Conservation (phyloP, 176 grass and related monocot genomes). For the Carex parvula region DNA sequence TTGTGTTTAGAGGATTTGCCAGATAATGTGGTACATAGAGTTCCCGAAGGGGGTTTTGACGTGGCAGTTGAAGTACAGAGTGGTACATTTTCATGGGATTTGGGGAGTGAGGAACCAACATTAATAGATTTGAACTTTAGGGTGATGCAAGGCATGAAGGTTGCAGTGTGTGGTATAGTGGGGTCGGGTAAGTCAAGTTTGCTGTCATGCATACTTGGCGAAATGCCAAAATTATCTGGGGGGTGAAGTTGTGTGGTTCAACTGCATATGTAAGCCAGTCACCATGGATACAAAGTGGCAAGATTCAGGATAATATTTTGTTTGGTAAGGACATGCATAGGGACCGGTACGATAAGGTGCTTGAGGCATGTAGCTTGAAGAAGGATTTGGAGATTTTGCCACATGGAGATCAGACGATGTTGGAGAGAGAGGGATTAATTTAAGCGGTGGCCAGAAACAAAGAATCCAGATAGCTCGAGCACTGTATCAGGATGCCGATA, state of each 20-base stretch:
- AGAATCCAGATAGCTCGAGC: conserved; percentile 65
- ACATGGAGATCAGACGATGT: conserved; percentile 54
- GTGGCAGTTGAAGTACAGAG: conserved; percentile 37
- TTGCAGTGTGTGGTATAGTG: conserved; percentile 66
- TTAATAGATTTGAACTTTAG: conserved; percentile 49
- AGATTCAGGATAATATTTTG: conserved; percentile 52
- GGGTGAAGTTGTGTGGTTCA: conserved; percentile 42
- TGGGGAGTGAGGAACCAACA: conserved; percentile 30
- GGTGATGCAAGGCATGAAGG: conserved; percentile 31
- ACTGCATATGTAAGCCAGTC: conserved; percentile 58
- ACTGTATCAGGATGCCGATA: conserved; percentile 65
- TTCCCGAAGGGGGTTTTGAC: conserved; percentile 38
- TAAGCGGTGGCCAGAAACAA: conserved; percentile 72
- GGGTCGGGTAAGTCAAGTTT: conserved; percentile 79
- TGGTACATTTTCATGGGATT: conserved; percentile 65
- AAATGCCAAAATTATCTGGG: conserved; percentile 62
- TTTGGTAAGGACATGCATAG: conserved; percentile 41
- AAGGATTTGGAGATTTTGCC: conserved; percentile 52
- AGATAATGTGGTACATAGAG: conserved; percentile 36
- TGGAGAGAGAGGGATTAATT: conserved; percentile 72
- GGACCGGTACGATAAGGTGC: conserved; percentile 36
- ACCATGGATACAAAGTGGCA: conserved; percentile 75
- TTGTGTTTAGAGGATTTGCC: conserved; percentile 51
- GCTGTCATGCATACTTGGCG: conserved; percentile 61
- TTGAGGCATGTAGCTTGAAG: conserved; percentile 53